Percentiles rank a stretch among this genome's conserved stretches.
Conservation (phyloP, 1,284 basidiomycete genomes). For the Puccinia triticina region DNA sequence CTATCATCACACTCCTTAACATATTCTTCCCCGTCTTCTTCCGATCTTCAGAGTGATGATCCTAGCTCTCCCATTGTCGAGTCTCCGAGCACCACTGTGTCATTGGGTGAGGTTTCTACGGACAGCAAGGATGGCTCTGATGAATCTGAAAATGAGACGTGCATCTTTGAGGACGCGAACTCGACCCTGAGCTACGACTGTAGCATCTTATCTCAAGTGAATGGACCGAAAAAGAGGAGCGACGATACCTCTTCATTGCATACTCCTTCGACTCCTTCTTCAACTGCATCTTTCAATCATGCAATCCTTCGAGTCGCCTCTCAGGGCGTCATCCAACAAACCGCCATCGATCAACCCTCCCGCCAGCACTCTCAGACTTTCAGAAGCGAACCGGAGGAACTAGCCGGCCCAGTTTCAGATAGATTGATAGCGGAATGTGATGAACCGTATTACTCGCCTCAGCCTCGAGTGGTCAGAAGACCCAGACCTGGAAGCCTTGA, state of each 20-base stretch:
- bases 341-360: neutral
- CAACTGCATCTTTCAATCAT: neutral
- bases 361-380: neutral
- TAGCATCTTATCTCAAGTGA: neutral
- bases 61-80: neutral
- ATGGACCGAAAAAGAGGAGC: neutral
- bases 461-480: neutral
- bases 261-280: neutral
- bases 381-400: neutral
- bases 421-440: neutral
- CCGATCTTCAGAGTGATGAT: neutral
- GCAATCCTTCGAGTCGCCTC: neutral
- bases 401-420: neutral
- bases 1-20: neutral
- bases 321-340: neutral
- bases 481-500: neutral
- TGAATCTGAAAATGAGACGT: conserved; percentile 1
- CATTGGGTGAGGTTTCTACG: too few relatives aligned
- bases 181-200: conserved; percentile 3
- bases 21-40: neutral
- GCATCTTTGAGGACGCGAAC: conserved; percentile 2
- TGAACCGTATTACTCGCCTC: neutral
- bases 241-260: neutral
- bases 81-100: neutral
- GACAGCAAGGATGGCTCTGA: neutral